Percentiles rank a stretch among this genome's conserved stretches.
Conservation (phyloP, 225 moss, liverwort and hornwort genomes). For the Pleurozium schreberi region DNA sequence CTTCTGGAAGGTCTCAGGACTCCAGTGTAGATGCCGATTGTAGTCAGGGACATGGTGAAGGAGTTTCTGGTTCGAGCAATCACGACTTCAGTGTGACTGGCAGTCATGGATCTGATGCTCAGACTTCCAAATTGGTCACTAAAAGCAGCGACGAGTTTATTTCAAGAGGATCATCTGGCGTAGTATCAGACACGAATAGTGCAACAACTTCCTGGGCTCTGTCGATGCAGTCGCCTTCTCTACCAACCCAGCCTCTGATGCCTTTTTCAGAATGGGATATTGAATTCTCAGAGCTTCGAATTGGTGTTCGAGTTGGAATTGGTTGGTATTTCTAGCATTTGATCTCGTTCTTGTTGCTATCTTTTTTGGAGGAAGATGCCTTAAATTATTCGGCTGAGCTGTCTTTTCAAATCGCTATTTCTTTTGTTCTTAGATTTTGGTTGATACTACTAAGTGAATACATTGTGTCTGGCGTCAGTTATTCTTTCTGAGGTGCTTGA, state of each 20-base stretch:
- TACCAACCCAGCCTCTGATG: conserved; percentile 79
- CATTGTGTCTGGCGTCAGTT: not conserved
- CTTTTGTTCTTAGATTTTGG: not conserved
- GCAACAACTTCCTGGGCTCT: conserved; percentile 32
- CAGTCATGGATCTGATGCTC: conserved; percentile 18
- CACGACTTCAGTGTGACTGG: conserved; percentile 7
- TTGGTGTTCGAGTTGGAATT: conserved; percentile 94
- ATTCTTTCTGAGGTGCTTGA: conserved; percentile 5
- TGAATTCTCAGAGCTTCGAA: conserved; percentile 86
- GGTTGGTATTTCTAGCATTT: conserved; percentile 34
- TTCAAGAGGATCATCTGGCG: conserved; percentile 23
- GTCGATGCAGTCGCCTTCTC: conserved; percentile 59
- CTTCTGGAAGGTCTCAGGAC: conserved; percentile 27
- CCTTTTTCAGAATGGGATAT: conserved; percentile 95
- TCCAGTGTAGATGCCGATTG: conserved; percentile 8
- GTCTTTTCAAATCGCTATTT: not conserved
- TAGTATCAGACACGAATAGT: conserved; percentile 11
- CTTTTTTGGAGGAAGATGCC: not conserved
- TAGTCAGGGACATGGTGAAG: conserved; percentile 18
- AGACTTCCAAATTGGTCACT: not conserved
- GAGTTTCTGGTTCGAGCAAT: conserved; percentile 12
- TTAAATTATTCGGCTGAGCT: not conserved
- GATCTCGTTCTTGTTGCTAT: not conserved
- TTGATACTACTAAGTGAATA: not conserved
- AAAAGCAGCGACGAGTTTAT: conserved; percentile 19